A percentile compares a stretch with the other conserved stretches of the same genome.
phyloP scores from a whole-genome alignment of 2,329 filamentous ascomycete genomes.

The Diaporthe helianthi region DNA sequence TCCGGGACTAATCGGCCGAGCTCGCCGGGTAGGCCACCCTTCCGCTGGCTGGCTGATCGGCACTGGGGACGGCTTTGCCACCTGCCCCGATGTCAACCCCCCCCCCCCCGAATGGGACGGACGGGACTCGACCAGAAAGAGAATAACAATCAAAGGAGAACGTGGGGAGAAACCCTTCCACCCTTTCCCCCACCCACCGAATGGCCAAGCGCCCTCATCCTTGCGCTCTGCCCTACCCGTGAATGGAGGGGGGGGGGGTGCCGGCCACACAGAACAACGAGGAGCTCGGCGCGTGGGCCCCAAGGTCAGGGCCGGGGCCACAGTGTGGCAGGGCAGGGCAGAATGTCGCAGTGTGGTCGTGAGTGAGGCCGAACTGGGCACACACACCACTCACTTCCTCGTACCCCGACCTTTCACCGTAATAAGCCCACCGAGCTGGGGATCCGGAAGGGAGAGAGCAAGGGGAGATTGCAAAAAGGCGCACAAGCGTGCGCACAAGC shows the following conservation, averaged over 20 bases:
- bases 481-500: no score
- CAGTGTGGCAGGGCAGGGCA: background rate
- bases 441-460: no score
- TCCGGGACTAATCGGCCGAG: background rate
- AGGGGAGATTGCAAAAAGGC: background rate
- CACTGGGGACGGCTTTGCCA: background rate
- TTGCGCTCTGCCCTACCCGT: background rate
- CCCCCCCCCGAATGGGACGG: no score
- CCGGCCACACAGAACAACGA: conserved; percentile 14
- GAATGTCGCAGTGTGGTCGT: background rate
- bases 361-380: background rate
- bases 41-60: conserved; percentile 3
- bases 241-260: no score
- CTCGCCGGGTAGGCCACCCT: background rate
- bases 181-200: background rate
- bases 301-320: background rate
- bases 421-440: background rate
- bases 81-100: background rate
- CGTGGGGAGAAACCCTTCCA: background rate
- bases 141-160: background rate
- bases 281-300: background rate
- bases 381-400: background rate
- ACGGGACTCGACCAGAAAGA: background rate
- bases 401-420: background rate
- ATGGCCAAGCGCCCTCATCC: background rate